Evolutionary conservation across 2,329 filamentous ascomycete species (phyloP).

Genomic region (Metarhizium album): DNA sequence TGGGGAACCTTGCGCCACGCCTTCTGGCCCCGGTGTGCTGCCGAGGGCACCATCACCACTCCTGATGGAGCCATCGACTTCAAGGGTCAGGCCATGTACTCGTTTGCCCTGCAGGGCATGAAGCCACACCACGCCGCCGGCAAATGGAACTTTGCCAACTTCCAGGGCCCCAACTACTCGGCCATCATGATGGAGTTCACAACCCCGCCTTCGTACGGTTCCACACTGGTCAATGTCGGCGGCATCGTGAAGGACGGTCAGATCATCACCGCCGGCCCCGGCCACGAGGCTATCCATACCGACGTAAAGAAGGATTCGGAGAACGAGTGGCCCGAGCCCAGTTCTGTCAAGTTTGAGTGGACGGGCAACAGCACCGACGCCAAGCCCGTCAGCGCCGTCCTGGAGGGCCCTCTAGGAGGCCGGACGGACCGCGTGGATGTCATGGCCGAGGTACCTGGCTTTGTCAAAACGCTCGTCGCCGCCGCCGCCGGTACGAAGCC

Average conservation of each 20-base stretch:
- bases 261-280: conserved; percentile 61
- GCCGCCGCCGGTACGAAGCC: conserved; percentile 85
- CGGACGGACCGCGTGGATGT: conserved; percentile 75
- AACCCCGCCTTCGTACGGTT: conserved; percentile 86
- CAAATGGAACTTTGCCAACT: conserved; percentile 87
- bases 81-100: conserved; percentile 67
- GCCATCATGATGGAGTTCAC: conserved; percentile 93
- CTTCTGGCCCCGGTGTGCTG: conserved; percentile 84
- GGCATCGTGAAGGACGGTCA: conserved; percentile 72
- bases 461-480: conserved; percentile 89
- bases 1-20: conserved; percentile 89
- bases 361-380: conserved; percentile 66
- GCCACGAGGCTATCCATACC: conserved; percentile 57
- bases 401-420: conserved; percentile 59
- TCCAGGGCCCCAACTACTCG: conserved; percentile 78
- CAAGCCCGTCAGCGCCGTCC: conserved; percentile 55
- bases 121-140: conserved; percentile 94
- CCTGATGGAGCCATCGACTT: conserved; percentile 73
- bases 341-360: conserved; percentile 66
- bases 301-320: conserved; percentile 60
- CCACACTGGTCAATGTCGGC: conserved; percentile 72
- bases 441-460: conserved; percentile 91
- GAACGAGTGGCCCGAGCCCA: conserved; percentile 84
- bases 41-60: conserved; percentile 77
- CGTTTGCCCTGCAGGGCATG: conserved; percentile 90